Evolutionary conservation across 129 eudicot genomes (phyloP).

Genomic region (Sambucus nigra): DNA sequence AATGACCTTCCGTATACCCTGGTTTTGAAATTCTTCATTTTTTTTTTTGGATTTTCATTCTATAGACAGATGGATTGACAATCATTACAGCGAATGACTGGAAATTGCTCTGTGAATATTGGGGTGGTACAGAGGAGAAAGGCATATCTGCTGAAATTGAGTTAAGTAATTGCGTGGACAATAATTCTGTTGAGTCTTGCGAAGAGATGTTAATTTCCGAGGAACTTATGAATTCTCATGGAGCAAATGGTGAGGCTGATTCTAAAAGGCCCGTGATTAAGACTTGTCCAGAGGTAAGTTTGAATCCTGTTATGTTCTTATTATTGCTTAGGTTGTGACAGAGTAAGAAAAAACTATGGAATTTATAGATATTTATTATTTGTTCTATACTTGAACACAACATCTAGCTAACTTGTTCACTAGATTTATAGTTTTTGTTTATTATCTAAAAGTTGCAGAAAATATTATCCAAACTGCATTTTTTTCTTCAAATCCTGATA

Average conservation of each 20-base stretch:
- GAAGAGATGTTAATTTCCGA: slow-evolving; percentile 51
- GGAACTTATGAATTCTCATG: slow-evolving; percentile 43
- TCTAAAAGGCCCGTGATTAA: slow-evolving; percentile 44
- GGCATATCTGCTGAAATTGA: slow-evolving; percentile 65
- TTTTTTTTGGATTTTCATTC: neutral
- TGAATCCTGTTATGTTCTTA: neutral
- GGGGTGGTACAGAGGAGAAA: slow-evolving; percentile 49
- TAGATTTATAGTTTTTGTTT: neutral
- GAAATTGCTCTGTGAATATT: slow-evolving; percentile 69
- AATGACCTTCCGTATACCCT: slow-evolving; percentile 3
- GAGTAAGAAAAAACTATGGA: neutral
- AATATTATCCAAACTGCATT: neutral
- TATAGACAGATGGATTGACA: slow-evolving; percentile 77
- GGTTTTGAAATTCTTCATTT: neutral
- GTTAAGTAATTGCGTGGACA: slow-evolving; percentile 23
- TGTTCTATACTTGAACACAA: neutral
- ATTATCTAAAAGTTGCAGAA: neutral
- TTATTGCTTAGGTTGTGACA: neutral
- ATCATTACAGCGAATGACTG: slow-evolving; percentile 68
- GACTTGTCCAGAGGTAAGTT: slow-evolving; percentile 67
- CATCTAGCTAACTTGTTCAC: neutral
- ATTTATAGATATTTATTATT: neutral
- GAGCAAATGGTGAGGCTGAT: slow-evolving; percentile 40
- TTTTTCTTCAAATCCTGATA: neutral
- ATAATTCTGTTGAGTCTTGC: slow-evolving; percentile 24